Evolutionary conservation across 805 yeast genomes (phyloP).

Genomic region (Tetrapisispora arboricola): DNA sequence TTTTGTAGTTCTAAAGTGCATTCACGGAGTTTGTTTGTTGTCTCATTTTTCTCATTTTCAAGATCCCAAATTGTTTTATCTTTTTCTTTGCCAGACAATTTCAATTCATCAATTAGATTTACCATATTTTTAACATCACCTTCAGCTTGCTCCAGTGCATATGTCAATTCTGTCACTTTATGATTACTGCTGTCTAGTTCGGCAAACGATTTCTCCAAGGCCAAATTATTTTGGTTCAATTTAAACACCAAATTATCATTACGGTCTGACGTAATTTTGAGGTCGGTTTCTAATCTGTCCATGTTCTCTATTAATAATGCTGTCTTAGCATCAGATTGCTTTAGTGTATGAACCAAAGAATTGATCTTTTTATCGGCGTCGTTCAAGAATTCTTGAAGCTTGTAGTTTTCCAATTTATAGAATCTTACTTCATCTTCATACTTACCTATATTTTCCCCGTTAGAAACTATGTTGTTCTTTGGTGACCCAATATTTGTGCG

Average conservation of each 20-base stretch:
- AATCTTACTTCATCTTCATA: constrained; percentile 26
- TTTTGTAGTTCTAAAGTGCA: constrained; percentile 44
- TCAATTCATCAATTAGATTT: constrained; percentile 41
- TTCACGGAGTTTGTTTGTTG: constrained; percentile 49
- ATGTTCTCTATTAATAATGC: constrained; percentile 30
- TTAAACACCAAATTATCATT: constrained; percentile 45
- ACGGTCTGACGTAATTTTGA: constrained; percentile 47
- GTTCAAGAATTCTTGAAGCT: constrained; percentile 40
- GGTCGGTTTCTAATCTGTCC: constrained; percentile 41
- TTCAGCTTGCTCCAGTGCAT: constrained; percentile 36
- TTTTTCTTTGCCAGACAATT: constrained; percentile 39
- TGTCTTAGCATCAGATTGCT: constrained; percentile 32
- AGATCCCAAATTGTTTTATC: constrained; percentile 49
- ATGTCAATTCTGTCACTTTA: constrained; percentile 45
- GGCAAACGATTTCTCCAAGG: constrained; percentile 64
- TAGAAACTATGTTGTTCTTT: constrained; percentile 20
- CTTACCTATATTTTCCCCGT: constrained; percentile 21
- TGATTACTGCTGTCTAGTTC: constrained; percentile 74
- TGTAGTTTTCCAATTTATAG: constrained; percentile 30
- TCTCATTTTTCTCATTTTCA: constrained; percentile 37
- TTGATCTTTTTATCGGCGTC: constrained; percentile 38
- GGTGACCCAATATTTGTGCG: constrained; percentile 17
- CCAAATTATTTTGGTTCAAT: constrained; percentile 50
- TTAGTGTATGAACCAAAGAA: constrained; percentile 34
- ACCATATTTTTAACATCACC: constrained; percentile 49